Evolutionary conservation across 148 eudicot genomes (phyloP).

Genomic region (Rhododendron mucronatum): DNA sequence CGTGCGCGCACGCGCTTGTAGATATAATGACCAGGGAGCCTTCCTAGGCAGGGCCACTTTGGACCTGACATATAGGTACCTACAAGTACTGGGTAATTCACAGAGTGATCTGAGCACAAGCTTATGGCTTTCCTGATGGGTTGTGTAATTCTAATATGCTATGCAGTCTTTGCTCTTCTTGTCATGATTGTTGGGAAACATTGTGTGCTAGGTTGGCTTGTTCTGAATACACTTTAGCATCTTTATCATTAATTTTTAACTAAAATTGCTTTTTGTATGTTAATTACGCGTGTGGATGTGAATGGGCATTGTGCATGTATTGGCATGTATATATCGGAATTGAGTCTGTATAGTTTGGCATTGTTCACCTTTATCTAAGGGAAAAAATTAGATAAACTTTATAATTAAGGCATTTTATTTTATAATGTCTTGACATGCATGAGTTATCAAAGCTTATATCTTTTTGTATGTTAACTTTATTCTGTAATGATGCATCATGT

Average conservation of each 20-base stretch:
- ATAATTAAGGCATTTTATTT: neutral
- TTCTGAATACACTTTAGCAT: neutral
- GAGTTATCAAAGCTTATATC: neutral
- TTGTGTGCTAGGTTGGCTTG: neutral
- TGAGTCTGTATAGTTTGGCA: neutral
- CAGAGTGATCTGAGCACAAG: neutral
- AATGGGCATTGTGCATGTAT: neutral
- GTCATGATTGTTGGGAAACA: neutral
- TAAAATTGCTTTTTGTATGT: neutral
- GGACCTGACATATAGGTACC: neutral
- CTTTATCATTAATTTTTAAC: neutral
- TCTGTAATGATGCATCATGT: neutral
- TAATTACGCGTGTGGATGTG: neutral
- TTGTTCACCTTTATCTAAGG: neutral
- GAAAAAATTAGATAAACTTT: neutral
- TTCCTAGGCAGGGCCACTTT: neutral
- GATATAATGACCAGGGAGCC: neutral
- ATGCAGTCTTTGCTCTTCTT: neutral
- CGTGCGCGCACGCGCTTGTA: too few relatives aligned
- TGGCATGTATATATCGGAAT: neutral
- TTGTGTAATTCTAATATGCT: neutral
- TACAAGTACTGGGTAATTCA: neutral
- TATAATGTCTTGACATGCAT: neutral
- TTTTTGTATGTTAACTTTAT: neutral
- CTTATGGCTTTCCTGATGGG: neutral